phyloP scores from a whole-genome alignment of 1,284 basidiomycete species.

The Tilletia indica region DNA sequence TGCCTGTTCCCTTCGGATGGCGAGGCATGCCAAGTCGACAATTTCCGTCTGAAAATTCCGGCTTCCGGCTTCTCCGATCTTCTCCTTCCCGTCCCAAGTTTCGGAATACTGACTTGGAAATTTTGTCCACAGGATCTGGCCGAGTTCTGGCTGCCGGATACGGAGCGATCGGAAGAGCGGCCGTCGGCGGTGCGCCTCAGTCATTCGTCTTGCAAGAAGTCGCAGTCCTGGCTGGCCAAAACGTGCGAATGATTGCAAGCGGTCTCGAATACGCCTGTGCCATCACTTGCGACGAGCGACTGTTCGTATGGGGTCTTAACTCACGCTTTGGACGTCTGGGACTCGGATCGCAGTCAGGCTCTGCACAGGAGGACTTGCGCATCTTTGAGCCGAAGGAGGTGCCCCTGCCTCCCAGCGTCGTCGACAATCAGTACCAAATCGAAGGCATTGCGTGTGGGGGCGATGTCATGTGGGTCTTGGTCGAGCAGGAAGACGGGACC shows the following conservation, averaged over 20 bases:
- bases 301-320: slow-evolving; percentile 19
- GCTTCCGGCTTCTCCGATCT: neutral
- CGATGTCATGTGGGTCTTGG: neutral
- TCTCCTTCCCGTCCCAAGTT: neutral
- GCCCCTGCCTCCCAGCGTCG: neutral
- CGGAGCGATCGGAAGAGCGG: slow-evolving; percentile 16
- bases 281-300: neutral
- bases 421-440: neutral
- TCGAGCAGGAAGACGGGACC: slow-evolving; percentile 11
- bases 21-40: neutral
- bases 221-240: slow-evolving; percentile 1
- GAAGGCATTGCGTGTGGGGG: neutral
- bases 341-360: neutral
- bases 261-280: slow-evolving; percentile 18
- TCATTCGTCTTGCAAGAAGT: neutral
- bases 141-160: slow-evolving; percentile 14
- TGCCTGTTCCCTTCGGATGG: slow-evolving; percentile 11
- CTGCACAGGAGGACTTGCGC: neutral
- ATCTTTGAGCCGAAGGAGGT: slow-evolving; percentile 10
- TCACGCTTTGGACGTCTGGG: neutral
- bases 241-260: neutral
- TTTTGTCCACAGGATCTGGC: neutral
- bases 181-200: neutral
- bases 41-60: neutral
- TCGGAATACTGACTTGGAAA: too few relatives aligned